A percentile compares a stretch with the other conserved stretches of the same genome.
These are phyloP conservation scores for Amylocarpus encephaloides DNA, from an alignment of 2,329 filamentous ascomycete genomes.

Conservation along the genomic window DNA sequence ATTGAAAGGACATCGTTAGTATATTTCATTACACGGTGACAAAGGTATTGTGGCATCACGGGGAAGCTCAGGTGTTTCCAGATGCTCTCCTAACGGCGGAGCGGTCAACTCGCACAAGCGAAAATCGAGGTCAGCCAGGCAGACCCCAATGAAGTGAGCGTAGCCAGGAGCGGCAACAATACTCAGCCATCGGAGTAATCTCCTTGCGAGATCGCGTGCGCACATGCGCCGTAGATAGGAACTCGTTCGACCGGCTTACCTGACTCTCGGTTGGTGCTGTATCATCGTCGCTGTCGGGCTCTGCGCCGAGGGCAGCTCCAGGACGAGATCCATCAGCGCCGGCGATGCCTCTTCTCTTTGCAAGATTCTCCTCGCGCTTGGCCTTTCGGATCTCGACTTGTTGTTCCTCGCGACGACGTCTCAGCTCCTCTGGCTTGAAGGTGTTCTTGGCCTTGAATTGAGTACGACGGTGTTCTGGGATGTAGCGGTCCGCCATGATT, in stretches of 20 bases:
- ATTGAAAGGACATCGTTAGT: constrained; percentile 13
- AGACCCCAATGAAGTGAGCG: constrained; percentile 28
- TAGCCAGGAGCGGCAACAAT: background rate
- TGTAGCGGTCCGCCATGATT: constrained; percentile 94
- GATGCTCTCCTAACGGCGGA: constrained; percentile 13
- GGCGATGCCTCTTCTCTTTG: constrained; percentile 92
- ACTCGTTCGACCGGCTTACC: constrained; percentile 51
- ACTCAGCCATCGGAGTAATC: background rate
- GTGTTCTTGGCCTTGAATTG: constrained; percentile 99
- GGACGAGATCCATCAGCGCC: constrained; percentile 68
- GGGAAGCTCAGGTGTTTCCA: constrained; percentile 6
- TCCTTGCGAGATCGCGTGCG: background rate
- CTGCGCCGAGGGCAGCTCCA: constrained; percentile 77
- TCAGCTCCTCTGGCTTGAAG: constrained; percentile 98
- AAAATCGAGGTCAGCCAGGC: constrained; percentile 26
- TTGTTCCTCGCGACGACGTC: constrained; percentile 96
- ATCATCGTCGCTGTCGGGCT: constrained; percentile 96
- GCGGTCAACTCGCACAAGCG: constrained; percentile 23
- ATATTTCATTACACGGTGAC: constrained; percentile 10
- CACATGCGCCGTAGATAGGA: background rate
- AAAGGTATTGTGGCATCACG: constrained; percentile 5
- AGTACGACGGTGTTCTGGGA: constrained; percentile 96
- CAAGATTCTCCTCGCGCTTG: constrained; percentile 97
- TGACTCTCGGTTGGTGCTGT: constrained; percentile 90
- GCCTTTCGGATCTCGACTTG: constrained; percentile 98